Base-by-base conservation (phyloP, 768 basidiomycete species). In the Kondoa subrosea region DNA sequence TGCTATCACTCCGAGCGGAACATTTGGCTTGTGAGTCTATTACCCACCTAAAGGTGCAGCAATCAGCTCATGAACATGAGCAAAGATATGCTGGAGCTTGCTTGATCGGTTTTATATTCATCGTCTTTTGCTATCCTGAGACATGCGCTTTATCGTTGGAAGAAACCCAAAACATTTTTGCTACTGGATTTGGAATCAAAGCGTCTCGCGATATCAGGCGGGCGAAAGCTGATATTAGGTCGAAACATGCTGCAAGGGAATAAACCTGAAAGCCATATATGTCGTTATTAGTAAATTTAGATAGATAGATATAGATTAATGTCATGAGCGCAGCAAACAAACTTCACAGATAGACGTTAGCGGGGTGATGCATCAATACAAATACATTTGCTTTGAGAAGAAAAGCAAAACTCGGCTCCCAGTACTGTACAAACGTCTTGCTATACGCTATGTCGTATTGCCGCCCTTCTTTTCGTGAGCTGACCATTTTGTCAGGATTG, bases 51-150 rank as follows among this genome's bases (percentile, higher is more conserved):
- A 66, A 57, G 56, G 27, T 15, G n/a, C 2, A 31, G 32, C 65
- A n/a, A n/a, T 26, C 8, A 27, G 64, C 33, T 31, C n/a, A 25
- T 57, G 15, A 25, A 50, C 17, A 34, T 4, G 31, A 15, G 31
- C 25, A 32, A n/a, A 34, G 56, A n/a, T 31, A 66, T 27, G 32
- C 4, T 4, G 33, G 71, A 17, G 61, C 71, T 31, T 70, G 71
- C 32, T 65, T 71, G 67, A 64, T 74, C 65, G 74, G 73, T 2
- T 85, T 83, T 80, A 27, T 86, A 14, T 89, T 89, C 77, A 85
- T 85, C 60, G 67, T 84, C 25, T 80, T 77, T 69, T 86, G 83
- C 75, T 89, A 87, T 80, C 87, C 87, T 0, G 88, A 91, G 79
- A 88, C 87, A 34, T 85, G 85, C 0, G 87, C 86, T 56, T 76